These are phyloP conservation scores for Cyclotella choctawhatcheeana DNA, from an alignment of 108 stramenopile genomes.

Conservation along the genomic window DNA sequence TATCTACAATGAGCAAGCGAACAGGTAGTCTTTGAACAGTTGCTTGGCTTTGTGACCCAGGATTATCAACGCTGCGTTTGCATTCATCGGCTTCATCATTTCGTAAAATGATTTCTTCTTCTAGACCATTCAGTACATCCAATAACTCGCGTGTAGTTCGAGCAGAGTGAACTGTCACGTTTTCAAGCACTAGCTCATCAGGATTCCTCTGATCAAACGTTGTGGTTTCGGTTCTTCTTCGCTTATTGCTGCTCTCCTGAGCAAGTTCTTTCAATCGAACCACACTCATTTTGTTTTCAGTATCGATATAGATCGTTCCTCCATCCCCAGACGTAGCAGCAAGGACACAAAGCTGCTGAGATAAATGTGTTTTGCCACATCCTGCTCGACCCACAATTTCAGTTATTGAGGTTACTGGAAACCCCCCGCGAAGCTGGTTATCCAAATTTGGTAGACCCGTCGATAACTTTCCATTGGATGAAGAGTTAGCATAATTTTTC, in stretches of 20 bases:
- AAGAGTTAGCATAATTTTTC: not conserved
- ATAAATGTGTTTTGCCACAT: constrained; percentile 82
- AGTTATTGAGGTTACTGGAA: constrained; percentile 68
- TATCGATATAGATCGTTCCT: constrained; percentile 79
- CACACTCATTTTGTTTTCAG: constrained; percentile 80
- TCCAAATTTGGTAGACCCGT: constrained; percentile 71
- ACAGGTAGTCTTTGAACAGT: constrained; percentile 55
- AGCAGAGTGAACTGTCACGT: constrained; percentile 69
- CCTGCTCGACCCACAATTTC: constrained; percentile 83
- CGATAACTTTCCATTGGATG: constrained; percentile 43
- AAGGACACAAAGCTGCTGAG: constrained; percentile 68
- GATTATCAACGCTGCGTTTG: not conserved
- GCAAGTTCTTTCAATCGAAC: constrained; percentile 71
- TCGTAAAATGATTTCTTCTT: constrained; percentile 70
- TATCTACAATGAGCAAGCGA: constrained; percentile 77
- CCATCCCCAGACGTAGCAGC: constrained; percentile 62
- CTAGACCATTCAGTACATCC: constrained; percentile 43
- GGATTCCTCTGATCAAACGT: not conserved
- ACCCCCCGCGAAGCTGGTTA: constrained; percentile 58
- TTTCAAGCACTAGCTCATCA: constrained; percentile 56
- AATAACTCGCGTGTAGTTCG: constrained; percentile 64
- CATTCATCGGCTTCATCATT: constrained; percentile 48
- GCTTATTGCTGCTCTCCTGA: constrained; percentile 2
- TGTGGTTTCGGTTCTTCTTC: not conserved
- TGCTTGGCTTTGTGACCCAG: not conserved